Evolutionary conservation across 495 filamentous ascomycete species (phyloP), one percentile per base, ranked within the genome.

Genomic region (Penicillium atrosanguineum): DNA sequence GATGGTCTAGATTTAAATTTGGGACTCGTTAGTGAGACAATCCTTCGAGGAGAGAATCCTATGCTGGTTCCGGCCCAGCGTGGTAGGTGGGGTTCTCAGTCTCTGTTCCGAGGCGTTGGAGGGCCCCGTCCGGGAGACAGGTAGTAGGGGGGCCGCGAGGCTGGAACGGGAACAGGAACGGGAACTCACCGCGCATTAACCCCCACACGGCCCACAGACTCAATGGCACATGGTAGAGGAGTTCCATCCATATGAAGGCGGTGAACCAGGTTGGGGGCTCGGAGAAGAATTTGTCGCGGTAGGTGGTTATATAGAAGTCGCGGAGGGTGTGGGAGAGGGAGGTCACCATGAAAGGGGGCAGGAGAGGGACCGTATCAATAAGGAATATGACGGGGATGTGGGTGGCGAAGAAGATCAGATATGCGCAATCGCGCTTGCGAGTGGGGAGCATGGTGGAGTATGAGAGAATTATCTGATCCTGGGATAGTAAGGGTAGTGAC

Each of bases 271-370:
- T 71, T 18, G 63, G 56, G 25, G 75, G 74, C 42, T 79, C 76
- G 64, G 31, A 34, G 31, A 91, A 88, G 73, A 91, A 88, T 23
- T 84, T 88, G 70, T 96, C 91, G 38, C 83, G 81, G 73, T 85
- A 89, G 7, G 77, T 87, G 14, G 66, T 52, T 55, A 88, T 77
- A 72, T 93, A 91, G 69, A 74, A 87, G 0, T 68, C 57, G 31
- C 85, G 84, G 31, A 89, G 38, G 0, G 63, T 38, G 36, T 62
- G 56, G 46, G 85, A 75, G 61, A 83, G 65, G 2, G 74, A 56
- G 2, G 78, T 73, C 52, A 74, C 76, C 14, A 89, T 60, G 43
- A 69, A 70, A 0, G 71, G 38, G 2, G 88, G 89, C 58, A 85
- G 89, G 38, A 87, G 74, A 28, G 85, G 78, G 28, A 81, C 81